Base-by-base conservation (phyloP, 2,329 filamentous ascomycete species). In the Ophiocordyceps sinensis region DNA sequence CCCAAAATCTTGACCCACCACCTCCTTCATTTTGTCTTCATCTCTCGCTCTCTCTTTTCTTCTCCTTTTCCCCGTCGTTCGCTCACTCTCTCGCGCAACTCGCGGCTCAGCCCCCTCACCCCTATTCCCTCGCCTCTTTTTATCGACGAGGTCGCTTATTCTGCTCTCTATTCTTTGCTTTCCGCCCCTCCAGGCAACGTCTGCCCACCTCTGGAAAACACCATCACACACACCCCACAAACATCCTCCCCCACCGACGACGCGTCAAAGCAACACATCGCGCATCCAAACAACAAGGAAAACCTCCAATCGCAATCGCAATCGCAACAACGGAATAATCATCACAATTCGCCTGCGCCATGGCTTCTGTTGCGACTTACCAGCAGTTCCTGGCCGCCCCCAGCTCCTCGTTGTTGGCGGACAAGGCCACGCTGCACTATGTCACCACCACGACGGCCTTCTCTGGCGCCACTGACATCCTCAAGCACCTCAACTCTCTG, bases 381-480 rank as follows among this genome's bases (percentile, higher is more conserved):
- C 73, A 78, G 68, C 74, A 76, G 64, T 88, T 87, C 59, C 70
- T 88, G 42, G 70, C 73, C 54, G 68, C 75, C 47, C 82, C 82
- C 47, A 78, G 66, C 61, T 64, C 77, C 42, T 73, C 75, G 42
- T 64, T 74, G 43, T 67, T 89, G 53, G 70, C 78, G 30, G 64
- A 72, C 41, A 71, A 80, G 59, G 80, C 81, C 44, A 75, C 81
- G 36, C 66, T 88, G 51, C 79, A 89, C 68, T 98, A 96, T 68
- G 81, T 96, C 60, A 86, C 88, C 42, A 94, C 89, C 8, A 81
- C 87, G 12, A 86, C 80, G 29, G 76, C 76, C 48, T 69, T 93
- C 56, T 69, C 72, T 46, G 79, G 85, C 50, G 62, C 82, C 37
- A 71, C 78, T 40, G 76, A 85, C 37, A 86, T 98, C 59, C 68